phyloP scores from a whole-genome alignment of 108 stramenopile genomes.

The Skeletonema grethae region DNA sequence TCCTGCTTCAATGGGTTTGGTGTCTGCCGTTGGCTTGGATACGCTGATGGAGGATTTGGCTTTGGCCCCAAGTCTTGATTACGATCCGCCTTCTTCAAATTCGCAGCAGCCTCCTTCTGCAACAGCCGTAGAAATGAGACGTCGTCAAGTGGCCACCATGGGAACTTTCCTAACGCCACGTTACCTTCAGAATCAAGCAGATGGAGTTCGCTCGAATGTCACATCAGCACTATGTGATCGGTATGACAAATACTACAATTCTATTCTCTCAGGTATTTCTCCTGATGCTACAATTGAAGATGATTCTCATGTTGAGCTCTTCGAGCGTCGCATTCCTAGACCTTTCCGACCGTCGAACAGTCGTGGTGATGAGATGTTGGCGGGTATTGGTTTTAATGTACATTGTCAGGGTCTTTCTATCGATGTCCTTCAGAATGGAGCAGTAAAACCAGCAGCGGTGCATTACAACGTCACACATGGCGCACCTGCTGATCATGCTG shows the following conservation, averaged over 20 bases:
- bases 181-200: slow-evolving; percentile 64
- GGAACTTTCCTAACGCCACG: slow-evolving; percentile 64
- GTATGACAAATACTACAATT: slow-evolving; percentile 37
- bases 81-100: slow-evolving; percentile 14
- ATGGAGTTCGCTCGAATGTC: slow-evolving; percentile 48
- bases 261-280: slow-evolving; percentile 25
- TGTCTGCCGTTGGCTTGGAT: slow-evolving; percentile 68
- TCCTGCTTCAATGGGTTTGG: slow-evolving; percentile 49
- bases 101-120: neutral
- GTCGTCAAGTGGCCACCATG: slow-evolving; percentile 79
- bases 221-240: slow-evolving; percentile 51
- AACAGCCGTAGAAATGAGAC: slow-evolving; percentile 27
- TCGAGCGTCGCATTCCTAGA: slow-evolving; percentile 64
- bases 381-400: slow-evolving; percentile 85
- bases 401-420: slow-evolving; percentile 69
- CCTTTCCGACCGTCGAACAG: slow-evolving; percentile 75
- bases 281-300: slow-evolving; percentile 27
- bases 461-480: slow-evolving; percentile 81
- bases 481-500: slow-evolving; percentile 87
- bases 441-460: slow-evolving; percentile 25
- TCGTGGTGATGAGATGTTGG: slow-evolving; percentile 52
- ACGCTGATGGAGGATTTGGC: slow-evolving; percentile 53
- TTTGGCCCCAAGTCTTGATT: slow-evolving; percentile 47
- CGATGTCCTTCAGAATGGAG: slow-evolving; percentile 52
- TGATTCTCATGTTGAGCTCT: slow-evolving; percentile 47